Evolutionary conservation across 805 yeast genomes (phyloP), one percentile per base, ranked within the genome.

Genomic region (Lachancea cidri): DNA sequence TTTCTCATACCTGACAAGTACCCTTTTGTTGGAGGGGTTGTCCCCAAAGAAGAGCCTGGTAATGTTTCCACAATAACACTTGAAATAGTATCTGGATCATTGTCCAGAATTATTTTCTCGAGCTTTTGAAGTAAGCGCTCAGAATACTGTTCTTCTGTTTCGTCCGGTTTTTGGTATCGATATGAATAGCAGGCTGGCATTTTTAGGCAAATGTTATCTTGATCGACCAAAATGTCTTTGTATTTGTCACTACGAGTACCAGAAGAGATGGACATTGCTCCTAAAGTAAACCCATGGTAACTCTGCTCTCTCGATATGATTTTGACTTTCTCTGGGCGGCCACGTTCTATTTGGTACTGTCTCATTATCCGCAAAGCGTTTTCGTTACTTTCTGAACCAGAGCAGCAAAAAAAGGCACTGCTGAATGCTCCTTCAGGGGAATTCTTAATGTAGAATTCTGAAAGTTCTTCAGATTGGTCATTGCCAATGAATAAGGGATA

Each of bases 331-430:
- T 63, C 57, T 6, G 65, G 55, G 42, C 68, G 70, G 29, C 72
- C 71, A 17, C 57, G 64, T 53, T 72, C 77, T 36, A 65, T 49
- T 46, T 62, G 67, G 50, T 72, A 72, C 53, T 72, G 76, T 49
- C 65, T 63, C 20, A 76, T 74, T 45, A 80, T 74, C 59, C 78
- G 79, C 55, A 80, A 51, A 4, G 83, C 82, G 33, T 79, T 81
- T 55, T 80, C 86, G 55, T 77, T 79, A 27, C 83, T 76, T 58
- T 79, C 86, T 18, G 83, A 68, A n/a, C 87, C 87, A 6, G 82
- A 74, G 47, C 79, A 75, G 42, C 75, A 70, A 60, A 81, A 67
- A 34, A 68, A 44, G 13, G 70, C 73, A 20, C 70, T 60, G 3
- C 58, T 48, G 44, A 68, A 70, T 6, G 62, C 68, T 33, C 59